phyloP scores from a whole-genome alignment of 306 rosid genomes.

The Sophora flavescens region DNA sequence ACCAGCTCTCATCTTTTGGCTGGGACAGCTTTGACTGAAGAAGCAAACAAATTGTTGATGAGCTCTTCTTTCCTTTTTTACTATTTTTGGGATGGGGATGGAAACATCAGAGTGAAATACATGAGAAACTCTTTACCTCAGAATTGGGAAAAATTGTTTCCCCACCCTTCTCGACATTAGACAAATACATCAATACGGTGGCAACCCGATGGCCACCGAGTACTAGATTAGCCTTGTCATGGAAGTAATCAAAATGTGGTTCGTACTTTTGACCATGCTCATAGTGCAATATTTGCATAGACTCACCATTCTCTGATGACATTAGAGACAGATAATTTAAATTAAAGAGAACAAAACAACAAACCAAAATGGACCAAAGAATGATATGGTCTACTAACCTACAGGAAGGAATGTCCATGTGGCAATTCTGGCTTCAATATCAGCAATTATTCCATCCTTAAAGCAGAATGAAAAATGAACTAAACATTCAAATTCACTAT shows the following conservation, averaged over 20 bases:
- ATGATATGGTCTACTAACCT: conserved; percentile 57
- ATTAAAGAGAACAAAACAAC: conserved; percentile 11
- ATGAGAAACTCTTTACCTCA: conserved; percentile 58
- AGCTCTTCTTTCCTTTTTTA: background rate
- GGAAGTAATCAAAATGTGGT: conserved; percentile 91
- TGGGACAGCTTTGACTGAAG: conserved; percentile 61
- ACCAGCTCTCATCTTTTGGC: conserved; percentile 60
- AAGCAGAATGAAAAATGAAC: conserved; percentile 45
- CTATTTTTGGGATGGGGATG: background rate
- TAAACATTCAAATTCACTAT: conserved; percentile 35
- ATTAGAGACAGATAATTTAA: conserved; percentile 9
- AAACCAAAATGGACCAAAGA: conserved; percentile 19
- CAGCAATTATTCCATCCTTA: conserved; percentile 77
- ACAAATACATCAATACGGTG: conserved; percentile 94
- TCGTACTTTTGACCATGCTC: conserved; percentile 89
- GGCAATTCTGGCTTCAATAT: conserved; percentile 79
- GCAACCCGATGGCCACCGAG: conserved; percentile 93
- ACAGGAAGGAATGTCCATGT: conserved; percentile 93
- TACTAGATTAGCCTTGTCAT: conserved; percentile 78
- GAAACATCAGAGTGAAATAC: conserved; percentile 20
- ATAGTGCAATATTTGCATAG: conserved; percentile 87
- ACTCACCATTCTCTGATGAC: conserved; percentile 86
- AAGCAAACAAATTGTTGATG: conserved; percentile 33
- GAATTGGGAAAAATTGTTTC: conserved; percentile 89
- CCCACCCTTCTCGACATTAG: conserved; percentile 88